A percentile compares a stretch with the other conserved stretches of the same genome.
Conservation (phyloP, 805 yeast genomes). For the Myxozyma neotropica region DNA sequence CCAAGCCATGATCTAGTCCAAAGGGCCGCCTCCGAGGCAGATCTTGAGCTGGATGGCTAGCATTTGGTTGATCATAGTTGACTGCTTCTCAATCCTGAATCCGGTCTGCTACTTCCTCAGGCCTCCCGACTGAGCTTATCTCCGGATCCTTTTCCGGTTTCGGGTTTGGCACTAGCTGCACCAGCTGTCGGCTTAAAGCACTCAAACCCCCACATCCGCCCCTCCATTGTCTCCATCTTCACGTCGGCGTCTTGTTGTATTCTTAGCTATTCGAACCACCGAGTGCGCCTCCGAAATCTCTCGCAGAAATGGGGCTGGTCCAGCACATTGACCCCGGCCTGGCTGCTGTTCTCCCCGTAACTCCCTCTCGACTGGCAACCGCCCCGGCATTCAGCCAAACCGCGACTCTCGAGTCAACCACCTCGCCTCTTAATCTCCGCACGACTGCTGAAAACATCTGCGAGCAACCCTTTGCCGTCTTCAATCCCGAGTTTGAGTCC, state of each 20-base stretch:
- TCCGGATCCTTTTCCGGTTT: not conserved
- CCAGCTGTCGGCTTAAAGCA: no score
- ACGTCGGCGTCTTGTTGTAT: not conserved
- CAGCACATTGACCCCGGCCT: constrained; percentile 5
- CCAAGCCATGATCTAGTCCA: no score
- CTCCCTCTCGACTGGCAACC: constrained; percentile 4
- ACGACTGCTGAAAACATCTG: constrained; percentile 3
- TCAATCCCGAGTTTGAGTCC: constrained; percentile 26
- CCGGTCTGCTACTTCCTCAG: no score
- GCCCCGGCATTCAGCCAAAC: constrained; percentile 4
- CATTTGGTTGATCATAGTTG: no score
- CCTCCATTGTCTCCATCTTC: not conserved
- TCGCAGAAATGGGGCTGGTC: constrained; percentile 3
- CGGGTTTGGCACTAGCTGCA: no score
- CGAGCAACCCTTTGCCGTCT: constrained; percentile 32
- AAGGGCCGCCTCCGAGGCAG: no score
- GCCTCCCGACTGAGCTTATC: no score
- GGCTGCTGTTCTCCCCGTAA: constrained; percentile 8
- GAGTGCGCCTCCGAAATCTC: not conserved
- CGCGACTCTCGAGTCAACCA: not conserved
- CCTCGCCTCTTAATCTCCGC: constrained; percentile 3
- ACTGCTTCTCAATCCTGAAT: no score
- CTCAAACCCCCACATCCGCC: not conserved
- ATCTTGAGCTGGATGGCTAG: no score
- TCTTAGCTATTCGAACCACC: not conserved